Conservation (phyloP, 108 stramenopile species). For the Cyclotella cryptica region DNA sequence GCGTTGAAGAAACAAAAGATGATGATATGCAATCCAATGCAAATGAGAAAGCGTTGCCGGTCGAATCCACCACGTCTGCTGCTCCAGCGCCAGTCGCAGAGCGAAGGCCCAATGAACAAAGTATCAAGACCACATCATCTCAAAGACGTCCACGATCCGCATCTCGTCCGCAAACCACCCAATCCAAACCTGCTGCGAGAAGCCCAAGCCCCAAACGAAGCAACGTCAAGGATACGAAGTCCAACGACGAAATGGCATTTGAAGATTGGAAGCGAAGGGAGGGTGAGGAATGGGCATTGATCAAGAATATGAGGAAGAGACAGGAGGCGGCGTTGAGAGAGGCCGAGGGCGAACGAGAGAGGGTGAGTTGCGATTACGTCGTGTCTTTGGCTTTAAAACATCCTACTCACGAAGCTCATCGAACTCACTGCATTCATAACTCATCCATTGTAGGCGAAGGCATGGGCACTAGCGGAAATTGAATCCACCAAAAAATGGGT, state of each 20-base stretch:
- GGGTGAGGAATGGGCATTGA: conserved; percentile 52
- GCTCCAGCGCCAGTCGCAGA: background rate
- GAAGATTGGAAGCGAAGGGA: conserved; percentile 54
- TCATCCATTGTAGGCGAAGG: conserved; percentile 37
- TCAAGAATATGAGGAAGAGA: conserved; percentile 55
- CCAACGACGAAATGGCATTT: conserved; percentile 27
- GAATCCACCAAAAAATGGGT: conserved; percentile 55
- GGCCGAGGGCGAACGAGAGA: conserved; percentile 53
- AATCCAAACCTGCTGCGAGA: conserved; percentile 1
- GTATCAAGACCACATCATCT: background rate
- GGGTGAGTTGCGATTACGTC: conserved; percentile 28
- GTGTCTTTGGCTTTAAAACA: background rate
- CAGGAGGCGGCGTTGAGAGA: conserved; percentile 57
- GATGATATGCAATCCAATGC: background rate
- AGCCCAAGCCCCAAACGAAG: conserved; percentile 16
- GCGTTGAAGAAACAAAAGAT: background rate
- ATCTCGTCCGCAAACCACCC: conserved; percentile 11
- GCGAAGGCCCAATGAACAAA: background rate
- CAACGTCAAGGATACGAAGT: background rate
- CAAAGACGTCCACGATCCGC: conserved; percentile 14
- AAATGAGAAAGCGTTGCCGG: background rate
- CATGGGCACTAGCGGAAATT: conserved; percentile 55
- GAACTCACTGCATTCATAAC: background rate
- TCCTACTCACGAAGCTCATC: no score
- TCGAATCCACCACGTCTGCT: background rate